Evolutionary conservation across 257 asterid genomes (phyloP).

Genomic region (Nicotiana paniculata): DNA sequence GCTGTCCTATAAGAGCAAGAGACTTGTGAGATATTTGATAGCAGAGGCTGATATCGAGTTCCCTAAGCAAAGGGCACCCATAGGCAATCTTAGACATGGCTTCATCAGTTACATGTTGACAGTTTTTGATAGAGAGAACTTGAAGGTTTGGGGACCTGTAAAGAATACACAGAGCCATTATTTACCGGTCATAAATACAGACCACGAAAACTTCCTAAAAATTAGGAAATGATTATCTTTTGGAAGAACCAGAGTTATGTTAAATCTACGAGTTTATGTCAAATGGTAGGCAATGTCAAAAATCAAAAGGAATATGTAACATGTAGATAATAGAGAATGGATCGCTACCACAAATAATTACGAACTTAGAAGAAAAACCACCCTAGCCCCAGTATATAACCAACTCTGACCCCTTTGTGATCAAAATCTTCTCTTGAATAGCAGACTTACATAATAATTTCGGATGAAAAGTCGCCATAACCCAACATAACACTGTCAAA

Average conservation of each 20-base stretch:
- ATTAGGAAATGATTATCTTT: neutral
- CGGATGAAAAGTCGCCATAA: too few relatives aligned
- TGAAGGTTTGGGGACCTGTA: constrained; percentile 72
- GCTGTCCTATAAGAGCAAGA: constrained; percentile 41
- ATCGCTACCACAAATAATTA: neutral
- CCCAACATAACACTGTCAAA: too few relatives aligned
- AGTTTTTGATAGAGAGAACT: constrained; percentile 68
- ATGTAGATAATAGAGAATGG: too few relatives aligned
- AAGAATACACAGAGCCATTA: neutral
- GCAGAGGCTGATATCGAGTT: constrained; percentile 79
- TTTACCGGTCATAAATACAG: neutral
- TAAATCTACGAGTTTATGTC: neutral
- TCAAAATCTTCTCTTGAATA: too few relatives aligned
- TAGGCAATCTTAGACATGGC: constrained; percentile 44
- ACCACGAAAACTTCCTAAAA: neutral
- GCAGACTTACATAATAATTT: too few relatives aligned
- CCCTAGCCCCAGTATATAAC: too few relatives aligned
- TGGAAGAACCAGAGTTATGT: neutral
- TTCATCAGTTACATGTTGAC: constrained; percentile 54
- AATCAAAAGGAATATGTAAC: neutral
- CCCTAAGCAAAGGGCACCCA: constrained; percentile 57
- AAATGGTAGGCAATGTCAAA: neutral
- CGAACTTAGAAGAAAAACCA: too few relatives aligned
- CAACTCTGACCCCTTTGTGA: too few relatives aligned
- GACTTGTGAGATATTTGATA: constrained; percentile 69